A percentile compares a stretch with the other conserved stretches of the same genome.
Evolutionary conservation across 1,139 yeast species (phyloP).

Genomic region (Candida glucosophila): DNA sequence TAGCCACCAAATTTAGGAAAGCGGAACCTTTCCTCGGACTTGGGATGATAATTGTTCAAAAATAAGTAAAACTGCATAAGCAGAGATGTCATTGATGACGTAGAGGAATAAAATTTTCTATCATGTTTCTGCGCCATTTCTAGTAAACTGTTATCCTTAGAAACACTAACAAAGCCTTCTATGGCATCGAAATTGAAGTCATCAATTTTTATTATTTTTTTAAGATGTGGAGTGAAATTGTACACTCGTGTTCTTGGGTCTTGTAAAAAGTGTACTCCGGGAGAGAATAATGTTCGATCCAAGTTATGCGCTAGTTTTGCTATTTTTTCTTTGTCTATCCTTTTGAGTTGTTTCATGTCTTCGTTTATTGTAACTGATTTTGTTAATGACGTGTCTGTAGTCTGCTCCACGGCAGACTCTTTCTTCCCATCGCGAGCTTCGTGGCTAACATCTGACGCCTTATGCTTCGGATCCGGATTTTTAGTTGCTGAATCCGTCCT

Average conservation of each 20-base stretch:
- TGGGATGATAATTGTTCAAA: constrained; percentile 41
- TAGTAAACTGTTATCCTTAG: constrained; percentile 49
- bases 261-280: constrained; percentile 73
- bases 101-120: constrained; percentile 60
- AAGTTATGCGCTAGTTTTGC: constrained; percentile 52
- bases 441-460: neutral
- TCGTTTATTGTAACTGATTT: constrained; percentile 5
- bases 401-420: neutral
- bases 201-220: constrained; percentile 53
- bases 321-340: constrained; percentile 17
- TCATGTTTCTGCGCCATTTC: constrained; percentile 36
- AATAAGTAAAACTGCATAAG: constrained; percentile 70
- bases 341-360: constrained; percentile 13
- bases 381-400: neutral
- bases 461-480: neutral
- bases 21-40: constrained; percentile 17
- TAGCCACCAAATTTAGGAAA: constrained; percentile 29
- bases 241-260: constrained; percentile 70
- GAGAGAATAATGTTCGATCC: constrained; percentile 64
- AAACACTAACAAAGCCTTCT: constrained; percentile 55
- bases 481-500: neutral
- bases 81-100: constrained; percentile 78
- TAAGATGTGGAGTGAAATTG: constrained; percentile 60
- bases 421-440: neutral
- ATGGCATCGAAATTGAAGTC: constrained; percentile 60